Evolutionary conservation across 352 stramenopile genomes (phyloP), one percentile per base, ranked within the genome.

Genomic region (Lagenidium giganteum): DNA sequence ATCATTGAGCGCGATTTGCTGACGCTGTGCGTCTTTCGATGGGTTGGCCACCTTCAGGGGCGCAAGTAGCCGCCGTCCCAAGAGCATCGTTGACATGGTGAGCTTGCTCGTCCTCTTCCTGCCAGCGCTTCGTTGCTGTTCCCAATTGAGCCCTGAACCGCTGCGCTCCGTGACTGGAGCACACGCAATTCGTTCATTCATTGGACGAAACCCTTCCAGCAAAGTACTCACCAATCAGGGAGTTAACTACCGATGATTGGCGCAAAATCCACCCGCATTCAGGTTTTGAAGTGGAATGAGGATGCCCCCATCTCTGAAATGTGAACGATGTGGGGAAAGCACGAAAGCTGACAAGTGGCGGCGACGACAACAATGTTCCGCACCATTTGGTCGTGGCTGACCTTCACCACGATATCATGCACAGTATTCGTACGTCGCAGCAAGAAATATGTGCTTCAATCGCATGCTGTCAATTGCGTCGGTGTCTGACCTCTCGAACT

Each of bases 401-500:
- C 65, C 27, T 73, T 83, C 44, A 87, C 74, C 4, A 70, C 63
- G 8, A 47, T 85, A 38, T 87, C 71, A 8, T 64, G 74, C 44
- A 30, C 57, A 39, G 39, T 78, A 24, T 87, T 87, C 46, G 74
- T 87, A 54, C 47, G 71, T 80, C 5, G 3, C 1, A 1, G 1
- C 1, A n/a, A n/a, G n/a, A n/a, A n/a, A n/a, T n/a, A n/a, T n/a
- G n/a, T n/a, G n/a, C n/a, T n/a, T n/a, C n/a, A n/a, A n/a, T n/a
- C n/a, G n/a, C n/a, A n/a, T n/a, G n/a, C n/a, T n/a, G n/a, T n/a
- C n/a, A n/a, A n/a, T n/a, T 29, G 11, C 12, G 18, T 21, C 8
- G n/a, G 4, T 32, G 13, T 31, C 12, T 42, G 18, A 8, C 24
- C 32, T 47, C 2, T 54, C 12, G 46, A n/a, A 32, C 21, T 35